phyloP scores from a whole-genome alignment of 1,284 basidiomycete genomes.

The Puccinia coronata region DNA sequence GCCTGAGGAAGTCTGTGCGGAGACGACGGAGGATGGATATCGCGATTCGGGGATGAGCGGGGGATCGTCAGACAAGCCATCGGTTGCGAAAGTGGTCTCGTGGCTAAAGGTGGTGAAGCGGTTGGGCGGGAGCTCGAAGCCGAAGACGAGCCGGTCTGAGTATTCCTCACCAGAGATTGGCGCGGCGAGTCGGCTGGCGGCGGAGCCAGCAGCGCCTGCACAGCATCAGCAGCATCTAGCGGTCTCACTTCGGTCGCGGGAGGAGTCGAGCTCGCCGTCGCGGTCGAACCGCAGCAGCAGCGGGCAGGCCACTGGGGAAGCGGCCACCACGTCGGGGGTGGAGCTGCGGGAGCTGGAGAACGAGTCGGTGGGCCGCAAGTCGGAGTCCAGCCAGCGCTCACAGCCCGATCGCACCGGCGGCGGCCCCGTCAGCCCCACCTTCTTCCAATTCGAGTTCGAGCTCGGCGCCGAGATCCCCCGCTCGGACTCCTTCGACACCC shows the following conservation, averaged over 20 bases:
- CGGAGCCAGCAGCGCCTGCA: not conserved
- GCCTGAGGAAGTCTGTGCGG: constrained; percentile 42
- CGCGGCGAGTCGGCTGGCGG: not conserved
- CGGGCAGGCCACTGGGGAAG: too few relatives aligned
- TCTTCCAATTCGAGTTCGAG: constrained; percentile 53
- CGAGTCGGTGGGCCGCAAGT: constrained; percentile 47
- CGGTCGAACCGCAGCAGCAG: not conserved
- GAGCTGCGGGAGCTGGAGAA: constrained; percentile 48
- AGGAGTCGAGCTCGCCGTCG: not conserved
- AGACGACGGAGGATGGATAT: constrained; percentile 6
- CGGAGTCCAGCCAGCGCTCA: constrained; percentile 23
- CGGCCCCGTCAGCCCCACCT: constrained; percentile 50
- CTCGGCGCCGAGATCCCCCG: constrained; percentile 52
- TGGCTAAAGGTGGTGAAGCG: constrained; percentile 53
- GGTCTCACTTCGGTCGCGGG: too few relatives aligned
- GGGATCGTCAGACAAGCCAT: constrained; percentile 20
- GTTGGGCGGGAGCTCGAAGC: constrained; percentile 17
- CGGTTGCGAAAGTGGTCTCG: constrained; percentile 55
- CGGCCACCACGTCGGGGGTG: too few relatives aligned
- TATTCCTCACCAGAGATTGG: not conserved
- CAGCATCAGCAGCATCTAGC: not conserved
- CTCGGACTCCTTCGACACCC: constrained; percentile 52
- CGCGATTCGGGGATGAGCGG: not conserved
- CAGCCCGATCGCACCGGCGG: constrained; percentile 32
- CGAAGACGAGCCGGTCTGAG: not conserved